phyloP scores from a whole-genome alignment of 345 rosid genomes.

The Populus pruinosa region DNA sequence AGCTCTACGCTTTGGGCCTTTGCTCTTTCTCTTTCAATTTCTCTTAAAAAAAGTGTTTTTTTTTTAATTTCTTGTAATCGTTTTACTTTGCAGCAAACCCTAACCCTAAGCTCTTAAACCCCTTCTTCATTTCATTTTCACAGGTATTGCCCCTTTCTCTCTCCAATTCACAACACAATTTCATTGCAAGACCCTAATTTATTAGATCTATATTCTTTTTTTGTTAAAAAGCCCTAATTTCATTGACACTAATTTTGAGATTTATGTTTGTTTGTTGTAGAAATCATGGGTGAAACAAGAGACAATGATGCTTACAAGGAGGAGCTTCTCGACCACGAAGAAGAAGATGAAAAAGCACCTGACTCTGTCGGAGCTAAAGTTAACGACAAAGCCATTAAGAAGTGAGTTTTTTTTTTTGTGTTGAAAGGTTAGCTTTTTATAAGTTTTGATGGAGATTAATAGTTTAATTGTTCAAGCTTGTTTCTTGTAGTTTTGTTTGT shows the following conservation, averaged over 20 bases:
- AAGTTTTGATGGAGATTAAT: neutral
- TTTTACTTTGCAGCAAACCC: constrained; percentile 56
- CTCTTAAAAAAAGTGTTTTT: neutral
- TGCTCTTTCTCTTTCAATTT: neutral
- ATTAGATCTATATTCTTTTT: neutral
- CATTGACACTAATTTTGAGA: neutral
- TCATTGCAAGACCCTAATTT: constrained; percentile 10
- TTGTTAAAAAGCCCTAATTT: neutral
- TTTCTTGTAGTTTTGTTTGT: neutral
- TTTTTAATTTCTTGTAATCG: constrained; percentile 21
- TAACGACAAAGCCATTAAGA: constrained; percentile 84
- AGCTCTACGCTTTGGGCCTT: neutral
- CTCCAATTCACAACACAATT: neutral
- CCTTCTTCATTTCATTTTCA: neutral
- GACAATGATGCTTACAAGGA: constrained; percentile 99
- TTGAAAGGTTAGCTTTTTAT: neutral
- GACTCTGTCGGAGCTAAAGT: constrained; percentile 63
- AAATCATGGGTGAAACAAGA: constrained; percentile 78
- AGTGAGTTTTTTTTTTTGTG: constrained; percentile 42
- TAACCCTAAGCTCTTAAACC: constrained; percentile 23
- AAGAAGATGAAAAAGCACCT: constrained; percentile 83
- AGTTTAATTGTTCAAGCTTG: neutral
- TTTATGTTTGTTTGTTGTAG: constrained; percentile 12
- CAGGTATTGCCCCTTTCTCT: constrained; percentile 28
- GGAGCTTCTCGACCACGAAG: constrained; percentile 97